Conservation (phyloP, 441 rosid species). For the Cnidoscolus chayamansa region DNA sequence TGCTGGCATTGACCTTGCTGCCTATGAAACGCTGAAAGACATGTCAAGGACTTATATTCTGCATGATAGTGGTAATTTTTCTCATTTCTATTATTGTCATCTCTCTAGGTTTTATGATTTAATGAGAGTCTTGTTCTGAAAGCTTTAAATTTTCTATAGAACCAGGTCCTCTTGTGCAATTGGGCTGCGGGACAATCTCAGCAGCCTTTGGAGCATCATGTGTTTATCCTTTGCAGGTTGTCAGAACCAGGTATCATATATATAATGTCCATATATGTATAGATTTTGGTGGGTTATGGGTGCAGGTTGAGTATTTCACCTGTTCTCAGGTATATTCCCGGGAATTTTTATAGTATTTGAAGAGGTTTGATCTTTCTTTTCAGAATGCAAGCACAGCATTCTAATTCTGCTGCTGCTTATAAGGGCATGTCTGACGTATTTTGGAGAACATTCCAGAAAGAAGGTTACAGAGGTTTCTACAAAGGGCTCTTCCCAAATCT, state of each 20-base stretch:
- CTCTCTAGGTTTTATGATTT: conserved; percentile 16
- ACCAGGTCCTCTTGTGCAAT: conserved; percentile 80
- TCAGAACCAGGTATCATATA: conserved; percentile 75
- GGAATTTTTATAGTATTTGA: background rate
- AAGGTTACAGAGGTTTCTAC: conserved; percentile 72
- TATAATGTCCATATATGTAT: background rate
- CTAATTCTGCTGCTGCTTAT: conserved; percentile 42
- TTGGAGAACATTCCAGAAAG: conserved; percentile 56
- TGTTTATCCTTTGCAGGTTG: conserved; percentile 93
- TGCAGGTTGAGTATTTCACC: background rate
- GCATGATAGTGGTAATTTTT: conserved; percentile 53
- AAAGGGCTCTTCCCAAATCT: conserved; percentile 78
- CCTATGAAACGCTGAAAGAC: conserved; percentile 86
- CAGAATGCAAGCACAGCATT: conserved; percentile 76
- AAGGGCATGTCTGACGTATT: conserved; percentile 71
- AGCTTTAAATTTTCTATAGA: conserved; percentile 36
- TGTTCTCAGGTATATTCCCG: background rate
- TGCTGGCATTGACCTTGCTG: conserved; percentile 93
- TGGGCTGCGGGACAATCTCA: conserved; percentile 86
- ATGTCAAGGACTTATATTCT: conserved; percentile 74
- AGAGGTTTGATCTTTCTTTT: conserved; percentile 2
- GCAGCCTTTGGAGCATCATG: conserved; percentile 94
- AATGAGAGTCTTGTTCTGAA: background rate
- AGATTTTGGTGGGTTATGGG: background rate
- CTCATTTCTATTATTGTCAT: background rate